Evolutionary conservation across 2,329 filamentous ascomycete species (phyloP).

Genomic region (Ascochyta pisi): DNA sequence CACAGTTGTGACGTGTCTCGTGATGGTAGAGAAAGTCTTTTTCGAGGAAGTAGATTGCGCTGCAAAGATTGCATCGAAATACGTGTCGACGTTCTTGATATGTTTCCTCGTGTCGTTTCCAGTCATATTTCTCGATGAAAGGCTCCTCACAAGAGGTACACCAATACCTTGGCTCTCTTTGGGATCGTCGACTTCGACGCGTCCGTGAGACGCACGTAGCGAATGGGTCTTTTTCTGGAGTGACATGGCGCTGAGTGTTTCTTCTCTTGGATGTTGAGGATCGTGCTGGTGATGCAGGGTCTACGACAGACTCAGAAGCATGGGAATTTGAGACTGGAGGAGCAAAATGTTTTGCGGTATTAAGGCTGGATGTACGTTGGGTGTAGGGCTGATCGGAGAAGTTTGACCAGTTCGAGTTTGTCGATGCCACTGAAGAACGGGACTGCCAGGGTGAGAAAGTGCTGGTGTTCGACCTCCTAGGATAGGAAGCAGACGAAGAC

Average conservation of each 20-base stretch:
- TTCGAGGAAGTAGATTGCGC: slow-evolving; percentile 68
- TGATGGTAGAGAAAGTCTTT: slow-evolving; percentile 72
- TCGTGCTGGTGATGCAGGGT: not conserved
- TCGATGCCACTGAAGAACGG: slow-evolving; percentile 33
- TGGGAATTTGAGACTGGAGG: slow-evolving; percentile 7
- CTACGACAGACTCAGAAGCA: slow-evolving; percentile 7
- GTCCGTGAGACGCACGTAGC: slow-evolving; percentile 38
- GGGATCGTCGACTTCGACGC: slow-evolving; percentile 29
- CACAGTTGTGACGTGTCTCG: slow-evolving; percentile 66
- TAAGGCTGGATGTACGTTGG: slow-evolving; percentile 23
- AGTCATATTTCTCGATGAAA: slow-evolving; percentile 71
- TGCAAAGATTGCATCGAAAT: slow-evolving; percentile 69
- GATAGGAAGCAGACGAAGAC: slow-evolving; percentile 25
- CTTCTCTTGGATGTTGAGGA: slow-evolving; percentile 4
- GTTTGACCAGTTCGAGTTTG: slow-evolving; percentile 31
- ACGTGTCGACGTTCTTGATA: slow-evolving; percentile 71
- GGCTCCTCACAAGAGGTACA: slow-evolving; percentile 62
- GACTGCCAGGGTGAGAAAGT: slow-evolving; percentile 26
- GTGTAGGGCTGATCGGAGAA: slow-evolving; percentile 21
- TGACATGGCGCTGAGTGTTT: slow-evolving; percentile 13
- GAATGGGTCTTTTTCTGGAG: slow-evolving; percentile 32
- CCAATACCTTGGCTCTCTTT: slow-evolving; percentile 38
- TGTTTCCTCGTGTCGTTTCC: slow-evolving; percentile 72
- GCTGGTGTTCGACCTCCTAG: slow-evolving; percentile 27
- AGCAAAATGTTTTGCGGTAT: slow-evolving; percentile 9